These are phyloP conservation scores for Aspergillus bertholletiae DNA, from an alignment of 495 filamentous ascomycete genomes.

Conservation along the genomic window DNA sequence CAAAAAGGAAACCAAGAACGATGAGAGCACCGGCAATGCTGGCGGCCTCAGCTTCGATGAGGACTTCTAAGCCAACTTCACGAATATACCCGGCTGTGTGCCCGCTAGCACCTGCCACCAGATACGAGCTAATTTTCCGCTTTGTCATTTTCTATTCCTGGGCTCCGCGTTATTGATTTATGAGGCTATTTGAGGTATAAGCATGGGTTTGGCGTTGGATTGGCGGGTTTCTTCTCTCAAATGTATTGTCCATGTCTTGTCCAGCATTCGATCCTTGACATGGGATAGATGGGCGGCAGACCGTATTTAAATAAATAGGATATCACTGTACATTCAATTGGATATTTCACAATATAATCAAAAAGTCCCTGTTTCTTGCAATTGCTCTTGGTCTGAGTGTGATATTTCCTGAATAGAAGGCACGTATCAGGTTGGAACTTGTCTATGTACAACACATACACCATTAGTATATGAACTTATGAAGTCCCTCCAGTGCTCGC, in stretches of 20 bases:
- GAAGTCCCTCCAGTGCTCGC: neutral
- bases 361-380: neutral
- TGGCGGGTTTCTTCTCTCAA: conserved; percentile 20
- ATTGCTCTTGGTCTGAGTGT: neutral
- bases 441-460: conserved; percentile 4
- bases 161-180: conserved; percentile 27
- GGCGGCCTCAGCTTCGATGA: conserved; percentile 92
- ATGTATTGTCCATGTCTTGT: conserved; percentile 9
- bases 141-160: conserved; percentile 12
- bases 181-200: conserved; percentile 31
- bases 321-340: conserved; percentile 20
- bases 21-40: conserved; percentile 52
- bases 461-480: neutral
- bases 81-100: conserved; percentile 27
- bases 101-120: conserved; percentile 12
- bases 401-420: neutral
- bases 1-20: conserved; percentile 68
- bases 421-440: neutral
- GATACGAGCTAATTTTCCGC: conserved; percentile 23
- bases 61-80: conserved; percentile 70
- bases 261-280: conserved; percentile 6
- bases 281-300: conserved; percentile 20
- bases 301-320: conserved; percentile 26
- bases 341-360: conserved; percentile 5
- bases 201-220: conserved; percentile 42